phyloP scores from a whole-genome alignment of 2,329 filamentous ascomycete species.

The Polytolypa hystricis region DNA sequence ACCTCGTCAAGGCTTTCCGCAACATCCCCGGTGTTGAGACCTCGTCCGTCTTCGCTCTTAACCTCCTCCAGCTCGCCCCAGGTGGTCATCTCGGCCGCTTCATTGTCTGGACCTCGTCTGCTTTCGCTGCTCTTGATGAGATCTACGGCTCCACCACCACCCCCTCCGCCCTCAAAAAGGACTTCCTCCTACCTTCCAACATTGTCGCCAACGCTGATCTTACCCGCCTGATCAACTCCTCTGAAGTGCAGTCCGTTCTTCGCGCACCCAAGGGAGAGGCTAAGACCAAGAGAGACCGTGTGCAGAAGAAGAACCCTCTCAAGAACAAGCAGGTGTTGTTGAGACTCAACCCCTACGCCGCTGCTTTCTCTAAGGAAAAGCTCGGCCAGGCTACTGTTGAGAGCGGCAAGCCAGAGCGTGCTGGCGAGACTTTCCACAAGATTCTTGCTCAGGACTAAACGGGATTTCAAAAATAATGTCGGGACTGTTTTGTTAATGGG shows the following conservation, averaged over 20 bases:
- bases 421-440: conserved; percentile 43
- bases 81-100: conserved; percentile 98
- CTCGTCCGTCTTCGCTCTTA: conserved; percentile 81
- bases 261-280: conserved; percentile 82
- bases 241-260: conserved; percentile 94
- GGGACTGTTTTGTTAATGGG: conserved; percentile 8
- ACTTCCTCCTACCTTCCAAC: conserved; percentile 93
- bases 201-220: conserved; percentile 90
- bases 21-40: conserved; percentile 99
- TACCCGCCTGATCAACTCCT: conserved; percentile 96
- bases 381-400: conserved; percentile 60
- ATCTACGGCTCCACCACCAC: conserved; percentile 91
- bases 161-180: conserved; percentile 90
- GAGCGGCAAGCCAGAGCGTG: conserved; percentile 48
- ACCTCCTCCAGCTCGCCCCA: conserved; percentile 97
- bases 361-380: conserved; percentile 78
- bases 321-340: conserved; percentile 98
- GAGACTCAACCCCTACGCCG: conserved; percentile 95
- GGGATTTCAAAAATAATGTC: conserved; percentile 12
- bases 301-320: conserved; percentile 99
- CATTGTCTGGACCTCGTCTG: conserved; percentile 96
- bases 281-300: conserved; percentile 75
- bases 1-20: conserved; percentile 89
- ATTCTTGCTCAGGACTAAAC: conserved; percentile 43
- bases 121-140: conserved; percentile 91